These are phyloP conservation scores for Capronia coronata DNA, from an alignment of 2,329 filamentous ascomycete genomes.

Conservation along the genomic window DNA sequence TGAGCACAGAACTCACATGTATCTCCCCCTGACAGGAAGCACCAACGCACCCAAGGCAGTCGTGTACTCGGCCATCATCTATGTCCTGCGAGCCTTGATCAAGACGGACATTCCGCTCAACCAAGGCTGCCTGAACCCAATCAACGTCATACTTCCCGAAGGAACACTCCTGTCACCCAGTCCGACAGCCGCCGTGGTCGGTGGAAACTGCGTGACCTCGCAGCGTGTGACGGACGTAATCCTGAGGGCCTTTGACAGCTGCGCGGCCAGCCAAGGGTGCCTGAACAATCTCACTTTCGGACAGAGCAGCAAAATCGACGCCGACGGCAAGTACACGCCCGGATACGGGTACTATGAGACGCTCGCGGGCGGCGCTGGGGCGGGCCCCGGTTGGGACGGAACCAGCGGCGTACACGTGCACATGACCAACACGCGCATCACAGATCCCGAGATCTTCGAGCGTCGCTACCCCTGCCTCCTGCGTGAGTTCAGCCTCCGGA, in stretches of 20 bases:
- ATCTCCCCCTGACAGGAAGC: no score
- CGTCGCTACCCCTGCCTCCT: constrained; percentile 68
- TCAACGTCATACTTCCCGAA: constrained; percentile 28
- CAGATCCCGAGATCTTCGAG: constrained; percentile 73
- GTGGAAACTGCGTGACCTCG: constrained; percentile 29
- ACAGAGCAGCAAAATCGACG: constrained; percentile 13
- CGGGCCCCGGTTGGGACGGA: constrained; percentile 69
- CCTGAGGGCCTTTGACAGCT: constrained; percentile 32
- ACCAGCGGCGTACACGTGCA: constrained; percentile 72
- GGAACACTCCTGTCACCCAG: constrained; percentile 31
- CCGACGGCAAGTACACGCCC: constrained; percentile 40
- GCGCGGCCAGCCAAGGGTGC: constrained; percentile 29
- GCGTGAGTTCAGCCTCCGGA: constrained; percentile 60
- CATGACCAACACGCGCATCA: constrained; percentile 83
- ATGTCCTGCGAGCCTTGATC: constrained; percentile 30
- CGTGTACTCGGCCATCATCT: constrained; percentile 35
- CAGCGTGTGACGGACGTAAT: constrained; percentile 32
- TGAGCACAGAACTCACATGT: no score
- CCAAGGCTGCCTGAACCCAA: constrained; percentile 31
- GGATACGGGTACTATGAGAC: constrained; percentile 65
- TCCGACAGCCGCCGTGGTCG: constrained; percentile 28
- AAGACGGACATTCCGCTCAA: constrained; percentile 32
- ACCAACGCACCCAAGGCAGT: constrained; percentile 38
- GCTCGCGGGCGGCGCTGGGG: constrained; percentile 60
- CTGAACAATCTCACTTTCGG: constrained; percentile 30